Evolutionary conservation across 768 basidiomycete genomes (phyloP).

Genomic region (Leccinum olivaceopallidum): DNA sequence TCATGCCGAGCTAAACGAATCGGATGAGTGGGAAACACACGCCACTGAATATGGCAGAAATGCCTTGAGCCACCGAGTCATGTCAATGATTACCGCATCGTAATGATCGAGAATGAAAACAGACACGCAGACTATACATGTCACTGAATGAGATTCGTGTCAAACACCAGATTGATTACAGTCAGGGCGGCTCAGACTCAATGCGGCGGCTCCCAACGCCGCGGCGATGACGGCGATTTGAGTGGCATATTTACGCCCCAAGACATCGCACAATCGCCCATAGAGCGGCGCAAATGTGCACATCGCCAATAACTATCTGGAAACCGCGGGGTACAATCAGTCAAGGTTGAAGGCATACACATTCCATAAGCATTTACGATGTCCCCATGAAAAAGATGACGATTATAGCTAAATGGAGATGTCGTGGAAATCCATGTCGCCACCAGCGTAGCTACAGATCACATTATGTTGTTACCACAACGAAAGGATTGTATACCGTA

Average conservation of each 20-base stretch:
- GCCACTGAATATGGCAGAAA: constrained; percentile 62
- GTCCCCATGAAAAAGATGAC: constrained; percentile 45
- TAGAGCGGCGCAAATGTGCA: constrained; percentile 84
- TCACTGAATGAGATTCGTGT: constrained; percentile 68
- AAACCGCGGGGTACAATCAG: neutral
- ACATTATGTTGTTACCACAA: constrained; percentile 3
- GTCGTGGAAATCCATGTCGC: constrained; percentile 55
- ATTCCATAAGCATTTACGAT: constrained; percentile 43
- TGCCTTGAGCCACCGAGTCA: constrained; percentile 61
- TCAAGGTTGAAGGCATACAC: neutral
- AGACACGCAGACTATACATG: constrained; percentile 74
- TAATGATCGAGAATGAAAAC: constrained; percentile 24
- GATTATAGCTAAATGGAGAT: constrained; percentile 9
- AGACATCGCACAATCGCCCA: constrained; percentile 71
- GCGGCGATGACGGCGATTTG: constrained; percentile 63
- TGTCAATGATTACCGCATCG: constrained; percentile 15
- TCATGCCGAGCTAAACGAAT: constrained; percentile 60
- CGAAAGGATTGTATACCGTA: constrained; percentile 30
- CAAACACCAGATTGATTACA: neutral
- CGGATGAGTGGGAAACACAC: constrained; percentile 41
- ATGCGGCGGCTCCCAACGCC: constrained; percentile 60
- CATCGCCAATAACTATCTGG: constrained; percentile 72
- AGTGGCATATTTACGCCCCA: constrained; percentile 71
- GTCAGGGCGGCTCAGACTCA: constrained; percentile 34
- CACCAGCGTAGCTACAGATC: constrained; percentile 61